Percentiles rank a stretch among this genome's conserved stretches.
Evolutionary conservation across 495 filamentous ascomycete genomes (phyloP).

Genomic region (Neurospora sp.): DNA sequence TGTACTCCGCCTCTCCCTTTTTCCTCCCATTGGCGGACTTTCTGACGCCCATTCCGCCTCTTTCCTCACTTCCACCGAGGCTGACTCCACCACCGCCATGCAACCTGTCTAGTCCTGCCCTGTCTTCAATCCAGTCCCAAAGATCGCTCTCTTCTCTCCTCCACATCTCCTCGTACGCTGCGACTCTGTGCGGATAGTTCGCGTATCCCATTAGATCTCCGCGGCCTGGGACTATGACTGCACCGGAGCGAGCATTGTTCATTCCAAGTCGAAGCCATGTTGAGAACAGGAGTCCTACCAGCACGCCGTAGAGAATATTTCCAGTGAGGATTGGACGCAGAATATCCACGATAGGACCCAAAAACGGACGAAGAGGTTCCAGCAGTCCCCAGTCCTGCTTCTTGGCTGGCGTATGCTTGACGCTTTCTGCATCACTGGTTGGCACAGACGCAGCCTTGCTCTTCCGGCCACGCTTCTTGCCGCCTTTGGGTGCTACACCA

Average conservation of each 20-base stretch:
- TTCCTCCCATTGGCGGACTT: background rate
- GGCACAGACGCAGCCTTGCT: constrained; percentile 32
- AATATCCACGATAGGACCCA: constrained; percentile 63
- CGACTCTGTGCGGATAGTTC: constrained; percentile 54
- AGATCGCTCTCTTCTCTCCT: constrained; percentile 77
- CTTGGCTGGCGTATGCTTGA: constrained; percentile 25
- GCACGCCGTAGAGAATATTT: constrained; percentile 53
- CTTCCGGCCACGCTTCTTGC: constrained; percentile 52
- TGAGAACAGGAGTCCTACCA: constrained; percentile 49
- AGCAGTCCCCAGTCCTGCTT: constrained; percentile 63
- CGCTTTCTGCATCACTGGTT: constrained; percentile 35
- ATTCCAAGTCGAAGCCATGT: constrained; percentile 43
- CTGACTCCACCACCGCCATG: constrained; percentile 23
- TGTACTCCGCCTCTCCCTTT: constrained; percentile 31
- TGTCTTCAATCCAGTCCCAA: constrained; percentile 93
- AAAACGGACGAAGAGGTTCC: constrained; percentile 59
- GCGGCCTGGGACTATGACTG: constrained; percentile 4
- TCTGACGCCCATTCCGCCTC: constrained; percentile 11
- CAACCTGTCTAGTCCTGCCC: constrained; percentile 65
- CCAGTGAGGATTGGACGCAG: constrained; percentile 59
- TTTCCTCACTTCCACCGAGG: constrained; percentile 9
- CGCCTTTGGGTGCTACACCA: constrained; percentile 33
- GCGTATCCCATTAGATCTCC: constrained; percentile 25
- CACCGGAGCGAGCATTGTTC: constrained; percentile 1
- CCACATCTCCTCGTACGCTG: constrained; percentile 94